Conservation (phyloP, 2,329 filamentous ascomycete species). For the Neobulgaria alba region DNA sequence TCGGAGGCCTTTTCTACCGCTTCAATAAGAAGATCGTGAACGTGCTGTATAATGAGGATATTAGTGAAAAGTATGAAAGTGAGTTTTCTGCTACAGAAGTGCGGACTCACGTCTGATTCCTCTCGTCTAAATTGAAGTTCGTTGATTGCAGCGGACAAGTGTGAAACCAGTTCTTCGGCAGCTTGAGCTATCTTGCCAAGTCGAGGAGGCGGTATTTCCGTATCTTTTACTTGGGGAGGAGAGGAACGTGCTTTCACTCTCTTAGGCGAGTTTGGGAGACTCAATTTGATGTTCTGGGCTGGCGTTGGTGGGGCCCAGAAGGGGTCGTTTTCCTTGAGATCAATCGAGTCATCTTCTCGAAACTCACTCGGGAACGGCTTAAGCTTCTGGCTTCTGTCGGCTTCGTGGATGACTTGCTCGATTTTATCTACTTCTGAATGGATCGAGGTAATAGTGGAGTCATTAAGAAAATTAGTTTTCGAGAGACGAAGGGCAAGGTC, state of each 20-base stretch:
- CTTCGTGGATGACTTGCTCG: conserved; percentile 23
- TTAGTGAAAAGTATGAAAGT: neutral
- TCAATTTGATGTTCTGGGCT: conserved; percentile 13
- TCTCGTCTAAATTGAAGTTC: conserved; percentile 48
- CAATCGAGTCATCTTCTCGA: conserved; percentile 3
- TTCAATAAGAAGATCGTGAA: conserved; percentile 51
- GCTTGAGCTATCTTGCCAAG: conserved; percentile 31
- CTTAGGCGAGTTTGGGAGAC: conserved; percentile 6
- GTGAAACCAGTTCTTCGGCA: conserved; percentile 40
- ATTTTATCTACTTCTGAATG: conserved; percentile 32
- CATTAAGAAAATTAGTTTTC: conserved; percentile 20
- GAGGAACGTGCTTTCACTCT: neutral
- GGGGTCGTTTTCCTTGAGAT: conserved; percentile 10
- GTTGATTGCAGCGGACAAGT: conserved; percentile 40
- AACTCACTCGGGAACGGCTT: neutral
- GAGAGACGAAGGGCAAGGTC: conserved; percentile 28
- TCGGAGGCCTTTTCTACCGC: conserved; percentile 49
- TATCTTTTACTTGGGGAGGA: neutral
- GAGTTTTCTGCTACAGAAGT: no score
- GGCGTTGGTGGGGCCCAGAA: conserved; percentile 23
- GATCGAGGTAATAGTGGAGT: conserved; percentile 26
- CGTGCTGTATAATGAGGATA: conserved; percentile 37
- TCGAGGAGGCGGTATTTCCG: conserved; percentile 19
- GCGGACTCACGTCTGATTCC: conserved; percentile 45
- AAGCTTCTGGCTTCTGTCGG: neutral